phyloP scores from a whole-genome alignment of 352 stramenopile genomes.

The Globisporangium okanoganense region DNA sequence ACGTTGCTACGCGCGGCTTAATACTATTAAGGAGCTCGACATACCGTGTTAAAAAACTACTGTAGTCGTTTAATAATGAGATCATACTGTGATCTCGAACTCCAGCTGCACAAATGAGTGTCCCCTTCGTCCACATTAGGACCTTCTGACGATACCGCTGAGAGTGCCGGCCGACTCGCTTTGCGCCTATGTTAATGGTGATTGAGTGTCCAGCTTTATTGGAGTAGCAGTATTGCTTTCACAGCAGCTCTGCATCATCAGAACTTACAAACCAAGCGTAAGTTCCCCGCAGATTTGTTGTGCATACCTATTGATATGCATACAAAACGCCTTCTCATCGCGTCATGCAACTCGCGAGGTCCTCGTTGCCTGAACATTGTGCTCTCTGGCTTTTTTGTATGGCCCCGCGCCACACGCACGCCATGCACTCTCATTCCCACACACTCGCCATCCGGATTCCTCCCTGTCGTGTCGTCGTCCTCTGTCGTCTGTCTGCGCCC shows the following conservation, averaged over 20 bases:
- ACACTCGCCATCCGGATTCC: conserved; percentile 8
- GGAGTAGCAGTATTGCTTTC: not conserved
- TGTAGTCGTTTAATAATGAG: too few relatives aligned
- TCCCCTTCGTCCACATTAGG: too few relatives aligned
- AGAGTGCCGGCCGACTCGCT: not conserved
- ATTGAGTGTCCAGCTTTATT: not conserved
- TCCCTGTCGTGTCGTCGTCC: not conserved
- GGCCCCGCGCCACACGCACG: not conserved
- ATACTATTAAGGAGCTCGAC: too few relatives aligned
- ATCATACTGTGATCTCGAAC: not conserved
- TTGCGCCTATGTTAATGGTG: not conserved
- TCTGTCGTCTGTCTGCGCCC: not conserved
- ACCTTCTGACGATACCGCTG: not conserved
- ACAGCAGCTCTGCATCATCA: not conserved
- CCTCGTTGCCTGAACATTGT: not conserved
- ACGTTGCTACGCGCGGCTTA: too few relatives aligned
- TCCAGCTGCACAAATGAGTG: too few relatives aligned
- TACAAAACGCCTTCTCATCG: not conserved
- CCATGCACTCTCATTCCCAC: not conserved
- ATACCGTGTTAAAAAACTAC: too few relatives aligned
- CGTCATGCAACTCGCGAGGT: not conserved
- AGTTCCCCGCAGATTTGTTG: too few relatives aligned
- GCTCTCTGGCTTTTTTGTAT: conserved; percentile 6
- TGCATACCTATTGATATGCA: not conserved
- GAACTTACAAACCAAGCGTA: too few relatives aligned